Evolutionary conservation across 2,329 filamentous ascomycete genomes (phyloP), one percentile per base, ranked within the genome.

Genomic region (Aspergillus sp.): DNA sequence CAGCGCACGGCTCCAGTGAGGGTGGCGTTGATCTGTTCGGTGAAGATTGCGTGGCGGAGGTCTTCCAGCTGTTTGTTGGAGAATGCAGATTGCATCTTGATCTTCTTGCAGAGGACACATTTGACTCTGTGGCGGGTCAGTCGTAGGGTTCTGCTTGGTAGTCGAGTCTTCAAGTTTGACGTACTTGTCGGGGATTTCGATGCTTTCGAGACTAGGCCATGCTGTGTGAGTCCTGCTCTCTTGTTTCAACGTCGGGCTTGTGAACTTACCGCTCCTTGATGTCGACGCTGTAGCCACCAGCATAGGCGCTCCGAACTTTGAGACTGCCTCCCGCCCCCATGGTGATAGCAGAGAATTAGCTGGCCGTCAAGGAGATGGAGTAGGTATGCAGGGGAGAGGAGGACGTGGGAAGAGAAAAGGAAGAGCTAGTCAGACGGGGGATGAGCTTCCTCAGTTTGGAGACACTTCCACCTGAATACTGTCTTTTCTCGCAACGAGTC

Each of bases 21-120:
- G 36, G 49, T 56, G n/a, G 63, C 61, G 1, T 47, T 45, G 4
- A 40, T 43, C 5, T 58, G 56, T 17, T 59, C 32, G 2, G 53
- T 48, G 1, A 62, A 47, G 19, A 69, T 55, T 11, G 59, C 64
- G 36, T 65, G 60, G 23, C 63, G 62, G 5, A 71, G 56, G 54
- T 71, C 64, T 4, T 67, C 66, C 7, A 79, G 63, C 59, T 82
- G 78, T 31, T 74, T 77, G 25, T 76, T 74, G 1, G 81, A 81
- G 59, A 70, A 83, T 31, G 62, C 64, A 1, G 48, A 55, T 6
- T 67, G 62, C 10, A 55, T 58, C 21, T 72, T 72, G 38, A 67
- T 71, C 50, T 75, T 77, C 21, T 65, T 63, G 65, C 80, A 82
- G 9, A 71, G 70, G 13, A 64, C 64, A 62, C 80, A 83, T 48